phyloP scores from a whole-genome alignment of 2,329 filamentous ascomycete species.

The Ciborinia camelliae region DNA sequence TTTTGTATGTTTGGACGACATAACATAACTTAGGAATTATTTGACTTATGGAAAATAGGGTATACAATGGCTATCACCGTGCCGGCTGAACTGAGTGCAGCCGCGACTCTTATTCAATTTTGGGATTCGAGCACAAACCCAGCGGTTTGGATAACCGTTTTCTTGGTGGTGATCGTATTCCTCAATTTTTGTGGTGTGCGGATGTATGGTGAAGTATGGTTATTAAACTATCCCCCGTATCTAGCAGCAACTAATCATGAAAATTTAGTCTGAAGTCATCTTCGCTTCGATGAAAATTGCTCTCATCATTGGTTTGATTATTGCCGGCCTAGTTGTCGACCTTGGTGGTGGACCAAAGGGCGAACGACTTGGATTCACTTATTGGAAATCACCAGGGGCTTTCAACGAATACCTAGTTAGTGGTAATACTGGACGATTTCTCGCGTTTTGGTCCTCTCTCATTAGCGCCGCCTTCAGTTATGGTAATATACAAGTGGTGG shows the following conservation, averaged over 20 bases:
- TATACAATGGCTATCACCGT: slow-evolving; percentile 50
- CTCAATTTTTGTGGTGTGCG: slow-evolving; percentile 64
- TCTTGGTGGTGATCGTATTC: slow-evolving; percentile 40
- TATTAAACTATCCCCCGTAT: slow-evolving; percentile 60
- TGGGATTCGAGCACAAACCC: slow-evolving; percentile 59
- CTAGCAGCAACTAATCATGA: slow-evolving; percentile 42
- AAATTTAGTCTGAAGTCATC: slow-evolving; percentile 42
- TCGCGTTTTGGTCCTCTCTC: slow-evolving; percentile 46
- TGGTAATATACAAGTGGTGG: slow-evolving; percentile 51
- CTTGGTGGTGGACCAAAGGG: slow-evolving; percentile 59
- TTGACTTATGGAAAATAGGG: slow-evolving; percentile 40
- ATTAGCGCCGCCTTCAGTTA: slow-evolving; percentile 47
- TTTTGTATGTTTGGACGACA: slow-evolving; percentile 20
- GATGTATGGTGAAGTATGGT: slow-evolving; percentile 59
- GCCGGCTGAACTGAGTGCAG: slow-evolving; percentile 57
- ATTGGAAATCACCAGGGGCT: slow-evolving; percentile 67
- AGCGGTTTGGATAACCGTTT: slow-evolving; percentile 42
- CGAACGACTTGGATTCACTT: slow-evolving; percentile 60
- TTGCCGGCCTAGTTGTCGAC: slow-evolving; percentile 60
- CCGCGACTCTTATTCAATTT: slow-evolving; percentile 59
- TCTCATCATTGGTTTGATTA: slow-evolving; percentile 60
- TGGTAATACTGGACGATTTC: slow-evolving; percentile 56
- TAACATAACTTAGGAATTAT: slow-evolving; percentile 24
- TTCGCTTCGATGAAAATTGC: slow-evolving; percentile 57
- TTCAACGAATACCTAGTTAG: slow-evolving; percentile 66